Conservation (phyloP, 371 early-diverging fungal species). For the Circinella umbellata region DNA sequence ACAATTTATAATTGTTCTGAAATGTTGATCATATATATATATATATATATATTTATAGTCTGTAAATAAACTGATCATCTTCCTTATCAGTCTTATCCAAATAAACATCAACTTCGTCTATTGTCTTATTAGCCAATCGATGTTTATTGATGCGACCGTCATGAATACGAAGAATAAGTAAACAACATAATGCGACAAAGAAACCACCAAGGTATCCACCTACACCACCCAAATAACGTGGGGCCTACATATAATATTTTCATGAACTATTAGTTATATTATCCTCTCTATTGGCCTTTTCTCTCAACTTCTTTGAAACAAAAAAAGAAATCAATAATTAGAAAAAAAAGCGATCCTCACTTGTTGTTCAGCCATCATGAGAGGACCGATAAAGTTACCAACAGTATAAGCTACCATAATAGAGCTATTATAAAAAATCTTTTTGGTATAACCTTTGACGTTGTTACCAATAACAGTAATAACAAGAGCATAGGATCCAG, state of each 20-base stretch:
- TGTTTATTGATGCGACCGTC: conserved; percentile 22
- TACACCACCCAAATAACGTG: conserved; percentile 26
- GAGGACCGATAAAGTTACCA: conserved; percentile 25
- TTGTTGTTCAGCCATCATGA: conserved; percentile 17
- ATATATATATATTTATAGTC: conserved; percentile 15
- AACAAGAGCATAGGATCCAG: conserved; percentile 30
- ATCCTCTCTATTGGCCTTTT: too few relatives aligned
- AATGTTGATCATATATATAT: too few relatives aligned
- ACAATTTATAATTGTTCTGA: too few relatives aligned
- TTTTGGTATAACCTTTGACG: conserved; percentile 25
- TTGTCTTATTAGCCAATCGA: conserved; percentile 15
- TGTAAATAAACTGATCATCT: conserved; percentile 36
- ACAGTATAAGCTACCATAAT: conserved; percentile 31
- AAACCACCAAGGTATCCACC: conserved; percentile 18
- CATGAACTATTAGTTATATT: too few relatives aligned
- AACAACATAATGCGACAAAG: conserved; percentile 14
- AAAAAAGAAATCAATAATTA: too few relatives aligned
- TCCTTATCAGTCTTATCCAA: conserved; percentile 35
- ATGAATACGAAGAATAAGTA: conserved; percentile 16
- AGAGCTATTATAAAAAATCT: conserved; percentile 26
- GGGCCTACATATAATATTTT: conserved; percentile 1
- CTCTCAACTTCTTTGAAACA: too few relatives aligned
- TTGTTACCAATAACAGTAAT: conserved; percentile 23
- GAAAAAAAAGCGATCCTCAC: background rate
- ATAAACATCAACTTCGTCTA: conserved; percentile 14